Base-by-base conservation (phyloP, 305 asterid species). In the Rubia peregrina region DNA sequence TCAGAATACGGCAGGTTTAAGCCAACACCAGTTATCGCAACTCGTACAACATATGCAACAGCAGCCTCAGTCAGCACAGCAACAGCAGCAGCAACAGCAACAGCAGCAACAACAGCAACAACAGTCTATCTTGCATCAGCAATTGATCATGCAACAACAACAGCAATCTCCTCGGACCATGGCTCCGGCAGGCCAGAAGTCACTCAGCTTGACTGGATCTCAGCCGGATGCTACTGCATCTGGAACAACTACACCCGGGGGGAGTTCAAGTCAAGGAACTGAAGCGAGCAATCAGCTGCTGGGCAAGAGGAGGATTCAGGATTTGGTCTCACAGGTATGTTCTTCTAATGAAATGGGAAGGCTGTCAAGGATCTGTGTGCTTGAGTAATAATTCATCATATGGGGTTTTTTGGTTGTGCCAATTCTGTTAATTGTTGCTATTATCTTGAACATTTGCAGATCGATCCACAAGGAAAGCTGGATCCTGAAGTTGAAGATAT, bases 161-260 rank as follows among this genome's bases (percentile, higher is more conserved):
- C 84, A 84, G 86, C 96, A 84, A 71, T 89, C 95, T 57, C 96
- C 98, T 0, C 82, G 96, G 74, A 70, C 85, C 79, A 84, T 78
- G 61, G 88, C 81, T 44, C 87, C 91, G 4, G 84, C 88, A 44
- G 90, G 93, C 71, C 96, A 88, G 87, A 88, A 87, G 77, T 85
- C 98, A 55, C 78, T 86, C 17, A 91, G 96, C 82, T 82, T 91
- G 87, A 89, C 96, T 1, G 97, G 98, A 56, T 94, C 96, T 48
- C 97, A 91, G 80, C 96, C 95, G 40, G 96, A 91, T 80, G 95
- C 90, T 68, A 87, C 97, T 73, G 96, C 89, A 77, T 89, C 97
- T 21, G 99, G 98, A 70, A 77, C 90, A 26, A 90, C 96, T 49
- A 87, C 99, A 26, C 95, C 96, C 0, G 98, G 96, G 63, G 99